Conservation (phyloP, 352 stramenopile genomes). For the Phytophthora ohioensis region DNA sequence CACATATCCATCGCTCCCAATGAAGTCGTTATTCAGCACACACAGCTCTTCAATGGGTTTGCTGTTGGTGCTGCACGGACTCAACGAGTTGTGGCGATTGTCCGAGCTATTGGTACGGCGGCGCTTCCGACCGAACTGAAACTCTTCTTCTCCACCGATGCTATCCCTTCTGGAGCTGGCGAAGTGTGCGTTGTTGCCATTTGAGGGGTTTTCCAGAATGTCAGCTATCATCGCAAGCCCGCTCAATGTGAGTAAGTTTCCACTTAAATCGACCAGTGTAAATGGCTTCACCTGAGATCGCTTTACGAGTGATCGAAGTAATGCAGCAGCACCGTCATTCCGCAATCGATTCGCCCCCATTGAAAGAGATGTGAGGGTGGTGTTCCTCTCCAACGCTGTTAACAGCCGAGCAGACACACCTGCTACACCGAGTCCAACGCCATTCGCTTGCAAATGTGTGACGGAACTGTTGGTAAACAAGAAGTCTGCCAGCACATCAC, state of each 20-base stretch:
- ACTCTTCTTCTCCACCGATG: slow-evolving; percentile 7
- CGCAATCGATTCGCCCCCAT: slow-evolving; percentile 77
- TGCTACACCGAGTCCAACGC: slow-evolving; percentile 62
- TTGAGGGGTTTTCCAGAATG: slow-evolving; percentile 37
- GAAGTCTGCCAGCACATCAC: slow-evolving; percentile 75
- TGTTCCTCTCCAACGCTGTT: slow-evolving; percentile 60
- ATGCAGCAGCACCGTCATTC: slow-evolving; percentile 53
- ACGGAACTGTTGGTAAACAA: slow-evolving; percentile 64
- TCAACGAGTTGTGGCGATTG: slow-evolving; percentile 4
- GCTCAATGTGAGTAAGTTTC: slow-evolving; percentile 74
- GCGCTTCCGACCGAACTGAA: slow-evolving; percentile 37
- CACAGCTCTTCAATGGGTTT: slow-evolving; percentile 60
- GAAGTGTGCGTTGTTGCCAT: neutral
- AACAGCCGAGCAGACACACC: slow-evolving; percentile 61
- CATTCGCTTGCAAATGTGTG: slow-evolving; percentile 61
- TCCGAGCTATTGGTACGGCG: slow-evolving; percentile 32
- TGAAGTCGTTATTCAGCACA: slow-evolving; percentile 82
- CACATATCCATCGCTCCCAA: slow-evolving; percentile 24
- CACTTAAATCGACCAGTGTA: slow-evolving; percentile 68
- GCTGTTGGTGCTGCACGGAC: neutral
- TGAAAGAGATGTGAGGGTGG: slow-evolving; percentile 57
- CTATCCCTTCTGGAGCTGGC: slow-evolving; percentile 1
- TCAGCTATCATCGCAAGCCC: slow-evolving; percentile 52
- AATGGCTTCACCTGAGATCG: slow-evolving; percentile 53
- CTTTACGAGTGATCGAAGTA: slow-evolving; percentile 64